Evolutionary conservation across 73 alveolate species (phyloP).

Genomic region (Effrenium voratum): DNA sequence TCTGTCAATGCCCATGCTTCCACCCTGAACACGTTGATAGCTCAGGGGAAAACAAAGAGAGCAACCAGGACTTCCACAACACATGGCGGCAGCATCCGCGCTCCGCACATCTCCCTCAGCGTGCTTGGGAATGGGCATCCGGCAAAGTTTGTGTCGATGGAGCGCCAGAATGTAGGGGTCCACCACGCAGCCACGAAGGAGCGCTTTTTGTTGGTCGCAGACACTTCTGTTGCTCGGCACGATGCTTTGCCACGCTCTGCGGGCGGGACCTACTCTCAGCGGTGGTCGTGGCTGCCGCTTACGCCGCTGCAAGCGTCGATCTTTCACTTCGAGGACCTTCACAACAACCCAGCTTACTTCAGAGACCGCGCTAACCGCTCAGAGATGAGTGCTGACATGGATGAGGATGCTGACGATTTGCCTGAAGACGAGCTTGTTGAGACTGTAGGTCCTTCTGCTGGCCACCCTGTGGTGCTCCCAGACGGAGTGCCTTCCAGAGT

Average conservation of each 20-base stretch:
- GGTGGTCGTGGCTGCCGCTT: conserved; percentile 12
- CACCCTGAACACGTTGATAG: not conserved
- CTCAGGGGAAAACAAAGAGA: not conserved
- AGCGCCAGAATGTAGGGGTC: not conserved
- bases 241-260: not conserved
- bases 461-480: not conserved
- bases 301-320: conserved; percentile 6
- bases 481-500: conserved; percentile 11
- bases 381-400: not conserved
- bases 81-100: not conserved
- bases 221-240: conserved; percentile 6
- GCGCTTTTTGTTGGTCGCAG: not conserved
- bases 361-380: not conserved
- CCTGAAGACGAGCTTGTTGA: not conserved
- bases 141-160: not conserved
- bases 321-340: not conserved
- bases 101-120: not conserved
- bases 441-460: not conserved
- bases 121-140: conserved; percentile 35
- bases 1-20: not conserved
- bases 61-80: conserved; percentile 10
- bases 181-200: not conserved
- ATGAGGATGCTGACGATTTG: not conserved
- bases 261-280: not conserved
- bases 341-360: not conserved